Percentiles rank a stretch among this genome's conserved stretches.
These are phyloP conservation scores for Pelagophyceae sp. DNA, from an alignment of 352 stramenopile genomes.

Conservation along the genomic window DNA sequence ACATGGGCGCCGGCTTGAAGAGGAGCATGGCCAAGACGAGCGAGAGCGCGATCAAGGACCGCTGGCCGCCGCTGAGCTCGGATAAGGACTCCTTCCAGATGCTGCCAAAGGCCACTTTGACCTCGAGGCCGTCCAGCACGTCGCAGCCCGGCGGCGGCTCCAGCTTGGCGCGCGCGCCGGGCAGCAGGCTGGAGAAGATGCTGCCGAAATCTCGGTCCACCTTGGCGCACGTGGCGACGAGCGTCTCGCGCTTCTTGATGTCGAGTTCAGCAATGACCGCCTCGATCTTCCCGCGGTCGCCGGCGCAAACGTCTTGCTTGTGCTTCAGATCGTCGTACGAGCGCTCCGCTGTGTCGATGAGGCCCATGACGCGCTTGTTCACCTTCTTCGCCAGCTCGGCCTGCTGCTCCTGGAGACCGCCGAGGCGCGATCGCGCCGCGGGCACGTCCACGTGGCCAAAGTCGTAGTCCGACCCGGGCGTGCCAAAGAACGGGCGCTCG, in stretches of 20 bases:
- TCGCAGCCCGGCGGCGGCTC: constrained; percentile 78
- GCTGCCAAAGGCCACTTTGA: constrained; percentile 96
- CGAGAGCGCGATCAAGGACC: constrained; percentile 95
- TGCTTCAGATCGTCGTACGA: constrained; percentile 96
- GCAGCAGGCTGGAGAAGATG: constrained; percentile 96
- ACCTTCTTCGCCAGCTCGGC: constrained; percentile 90
- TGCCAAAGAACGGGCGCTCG: constrained; percentile 93
- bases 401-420: constrained; percentile 81
- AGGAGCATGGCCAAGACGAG: constrained; percentile 95
- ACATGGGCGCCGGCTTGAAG: constrained; percentile 99
- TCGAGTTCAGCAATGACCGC: constrained; percentile 97
- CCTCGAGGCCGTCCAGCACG: constrained; percentile 83
- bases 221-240: constrained; percentile 90
- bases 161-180: constrained; percentile 92
- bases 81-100: constrained; percentile 97
- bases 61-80: constrained; percentile 94
- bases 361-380: constrained; percentile 99
- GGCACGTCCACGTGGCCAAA: constrained; percentile 77
- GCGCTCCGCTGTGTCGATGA: constrained; percentile 98
- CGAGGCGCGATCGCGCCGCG: constrained; percentile 67
- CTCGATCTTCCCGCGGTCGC: constrained; percentile 98
- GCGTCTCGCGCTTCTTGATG: constrained; percentile 93
- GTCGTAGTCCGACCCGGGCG: constrained; percentile 93
- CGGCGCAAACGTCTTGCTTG: constrained; percentile 96
- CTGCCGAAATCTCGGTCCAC: constrained; percentile 98